These are phyloP conservation scores for Uronychia binucleata DNA, from an alignment of 73 alveolate species.

Conservation along the genomic window DNA sequence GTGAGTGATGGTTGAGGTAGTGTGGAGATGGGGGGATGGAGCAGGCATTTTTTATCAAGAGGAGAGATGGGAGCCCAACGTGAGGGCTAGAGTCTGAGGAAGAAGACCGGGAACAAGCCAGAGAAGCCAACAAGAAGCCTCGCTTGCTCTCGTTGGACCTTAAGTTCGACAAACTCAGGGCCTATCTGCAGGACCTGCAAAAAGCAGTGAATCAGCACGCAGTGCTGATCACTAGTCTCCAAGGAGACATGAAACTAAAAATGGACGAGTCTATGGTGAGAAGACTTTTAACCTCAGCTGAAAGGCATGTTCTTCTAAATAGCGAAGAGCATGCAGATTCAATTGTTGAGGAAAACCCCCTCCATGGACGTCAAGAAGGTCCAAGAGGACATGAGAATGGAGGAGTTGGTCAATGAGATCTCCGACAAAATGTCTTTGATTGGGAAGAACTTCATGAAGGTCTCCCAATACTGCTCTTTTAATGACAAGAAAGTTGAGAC, in stretches of 20 bases:
- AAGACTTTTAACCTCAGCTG: background rate
- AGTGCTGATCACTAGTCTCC: background rate
- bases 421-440: background rate
- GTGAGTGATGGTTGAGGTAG: too few relatives aligned
- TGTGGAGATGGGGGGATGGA: too few relatives aligned
- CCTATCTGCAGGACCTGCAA: background rate
- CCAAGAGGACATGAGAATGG: background rate
- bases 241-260: background rate
- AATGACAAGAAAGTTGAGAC: background rate
- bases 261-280: background rate
- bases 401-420: background rate
- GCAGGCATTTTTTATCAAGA: background rate
- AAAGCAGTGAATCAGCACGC: background rate
- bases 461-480: background rate
- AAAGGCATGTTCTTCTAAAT: background rate
- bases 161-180: background rate
- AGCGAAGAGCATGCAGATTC: background rate
- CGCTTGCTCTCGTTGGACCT: background rate
- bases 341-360: background rate
- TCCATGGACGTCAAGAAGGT: background rate
- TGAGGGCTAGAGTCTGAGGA: background rate
- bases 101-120: background rate
- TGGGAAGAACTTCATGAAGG: background rate
- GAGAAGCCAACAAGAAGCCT: background rate
- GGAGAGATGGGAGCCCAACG: background rate